Conservation (phyloP, 1,284 basidiomycete genomes). For the Puccinia sorghi region DNA sequence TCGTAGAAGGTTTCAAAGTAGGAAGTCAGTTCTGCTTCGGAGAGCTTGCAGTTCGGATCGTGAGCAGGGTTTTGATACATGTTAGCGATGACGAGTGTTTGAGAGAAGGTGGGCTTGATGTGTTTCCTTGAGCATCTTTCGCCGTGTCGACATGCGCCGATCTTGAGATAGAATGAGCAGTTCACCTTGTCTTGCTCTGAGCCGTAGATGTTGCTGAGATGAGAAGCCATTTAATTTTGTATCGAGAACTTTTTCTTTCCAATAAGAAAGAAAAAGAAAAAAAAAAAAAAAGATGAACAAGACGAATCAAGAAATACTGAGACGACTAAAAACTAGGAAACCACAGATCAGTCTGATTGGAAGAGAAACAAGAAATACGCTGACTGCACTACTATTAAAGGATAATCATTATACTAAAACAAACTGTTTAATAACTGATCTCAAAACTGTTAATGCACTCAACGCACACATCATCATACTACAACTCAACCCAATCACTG, state of each 20-base stretch:
- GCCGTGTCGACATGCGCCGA: slow-evolving; percentile 93
- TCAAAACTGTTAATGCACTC: neutral
- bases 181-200: slow-evolving; percentile 85
- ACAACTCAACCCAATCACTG: neutral
- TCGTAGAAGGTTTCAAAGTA: slow-evolving; percentile 98
- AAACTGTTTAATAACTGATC: neutral
- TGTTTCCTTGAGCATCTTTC: slow-evolving; percentile 96
- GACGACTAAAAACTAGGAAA: too few species aligned
- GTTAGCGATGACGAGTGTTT: slow-evolving; percentile 96
- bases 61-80: slow-evolving; percentile 98
- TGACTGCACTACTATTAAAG: too few species aligned
- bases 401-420: too few species aligned
- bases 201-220: slow-evolving; percentile 71
- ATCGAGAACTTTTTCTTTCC: neutral
- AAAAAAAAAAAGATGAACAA: too few species aligned
- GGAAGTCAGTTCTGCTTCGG: slow-evolving; percentile 82
- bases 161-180: slow-evolving; percentile 95
- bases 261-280: too few species aligned
- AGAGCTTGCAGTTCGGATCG: slow-evolving; percentile 81
- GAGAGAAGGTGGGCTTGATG: slow-evolving; percentile 93
- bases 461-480: neutral
- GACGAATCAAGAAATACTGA: too few species aligned
- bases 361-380: too few species aligned
- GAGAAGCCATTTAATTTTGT: slow-evolving; percentile 64
- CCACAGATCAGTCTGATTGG: too few species aligned